Evolutionary conservation across 345 rosid species (phyloP), one percentile per base, ranked within the genome.

Genomic region (Gossypium thurberi): DNA sequence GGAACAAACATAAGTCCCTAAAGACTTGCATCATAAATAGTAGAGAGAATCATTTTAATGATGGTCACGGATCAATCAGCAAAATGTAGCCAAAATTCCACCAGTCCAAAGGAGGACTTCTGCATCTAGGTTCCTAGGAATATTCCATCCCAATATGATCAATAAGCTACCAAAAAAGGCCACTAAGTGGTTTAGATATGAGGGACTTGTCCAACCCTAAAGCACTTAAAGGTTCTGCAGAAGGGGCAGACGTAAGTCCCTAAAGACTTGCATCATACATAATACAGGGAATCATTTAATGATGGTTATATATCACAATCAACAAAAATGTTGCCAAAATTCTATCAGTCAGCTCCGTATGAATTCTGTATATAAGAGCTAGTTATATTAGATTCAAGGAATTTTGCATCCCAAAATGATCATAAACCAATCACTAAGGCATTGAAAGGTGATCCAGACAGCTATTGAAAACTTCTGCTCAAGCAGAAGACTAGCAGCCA

Each of bases 401-500:
- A 61, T 10, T 51, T 56, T 17, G 67, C 33, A 42, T 23, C 43
- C 46, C 50, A 26, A 37, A 66, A 59, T 23, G 62, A 70, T 37
- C 57, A 57, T 11, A 56, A 70, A 23, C 68, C 72, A 74, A 55
- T 2, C 51, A 71, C 70, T 46, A 23, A 40, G 37, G 28, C 3
- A 23, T 23, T 51, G 43, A 62, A 74, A 12, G 17, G 73, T 25
- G 52, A 43, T 51, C 12, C 17, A n/a, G 20, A 71, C 62, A 64
- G 10, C 52, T 53, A 23, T 70, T 59, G 50, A 13, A 65, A 61
- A 33, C 28, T 23, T 43, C 18, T 9, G 56, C 67, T 21, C 15
- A 64, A 42, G 62, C 26, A 58, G 25, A 12, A 20, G 50, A 63
- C 10, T 65, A 23, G 1, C 25, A 70, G 20, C 23, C 51, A 17